Percentiles rank a stretch among this genome's conserved stretches.
Conservation (phyloP, 306 rosid genomes). For the Acacia crassicarpa region DNA sequence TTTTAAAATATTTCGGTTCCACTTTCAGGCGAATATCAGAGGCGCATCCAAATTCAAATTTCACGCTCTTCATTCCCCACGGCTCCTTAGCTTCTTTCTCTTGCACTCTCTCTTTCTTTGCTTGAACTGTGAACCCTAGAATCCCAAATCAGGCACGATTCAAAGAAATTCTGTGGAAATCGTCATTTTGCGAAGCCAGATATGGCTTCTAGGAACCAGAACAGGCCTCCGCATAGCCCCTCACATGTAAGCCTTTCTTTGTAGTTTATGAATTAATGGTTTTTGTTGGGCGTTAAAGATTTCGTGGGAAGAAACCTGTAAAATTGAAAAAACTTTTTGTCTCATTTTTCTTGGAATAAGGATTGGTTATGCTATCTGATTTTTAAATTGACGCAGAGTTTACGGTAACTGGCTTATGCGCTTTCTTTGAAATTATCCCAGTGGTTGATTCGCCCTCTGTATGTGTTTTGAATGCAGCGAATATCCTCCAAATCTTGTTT, state of each 20-base stretch:
- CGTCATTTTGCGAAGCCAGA: slow-evolving; percentile 4
- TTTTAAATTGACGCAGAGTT: neutral
- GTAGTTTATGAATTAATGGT: neutral
- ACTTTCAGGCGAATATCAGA: neutral
- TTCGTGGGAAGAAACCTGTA: neutral
- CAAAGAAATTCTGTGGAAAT: neutral
- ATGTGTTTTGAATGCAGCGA: neutral
- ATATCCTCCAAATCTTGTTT: neutral
- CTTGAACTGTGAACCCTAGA: slow-evolving; percentile 42
- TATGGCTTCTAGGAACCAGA: slow-evolving; percentile 89
- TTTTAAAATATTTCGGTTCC: neutral
- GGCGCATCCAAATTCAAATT: slow-evolving; percentile 59
- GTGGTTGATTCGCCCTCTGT: neutral
- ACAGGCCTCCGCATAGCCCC: slow-evolving; percentile 78
- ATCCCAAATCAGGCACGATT: slow-evolving; percentile 21
- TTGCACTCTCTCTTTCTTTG: neutral
- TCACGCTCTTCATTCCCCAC: slow-evolving; percentile 27
- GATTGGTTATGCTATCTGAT: neutral
- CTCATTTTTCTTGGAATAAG: neutral
- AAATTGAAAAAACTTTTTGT: neutral
- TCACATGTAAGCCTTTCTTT: slow-evolving; percentile 43
- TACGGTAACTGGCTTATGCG: neutral
- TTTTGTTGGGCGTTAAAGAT: neutral
- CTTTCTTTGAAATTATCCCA: neutral
- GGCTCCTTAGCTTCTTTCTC: neutral